These are phyloP conservation scores for Nannochloropsis salina DNA, from an alignment of 108 stramenopile genomes.

Conservation along the genomic window DNA sequence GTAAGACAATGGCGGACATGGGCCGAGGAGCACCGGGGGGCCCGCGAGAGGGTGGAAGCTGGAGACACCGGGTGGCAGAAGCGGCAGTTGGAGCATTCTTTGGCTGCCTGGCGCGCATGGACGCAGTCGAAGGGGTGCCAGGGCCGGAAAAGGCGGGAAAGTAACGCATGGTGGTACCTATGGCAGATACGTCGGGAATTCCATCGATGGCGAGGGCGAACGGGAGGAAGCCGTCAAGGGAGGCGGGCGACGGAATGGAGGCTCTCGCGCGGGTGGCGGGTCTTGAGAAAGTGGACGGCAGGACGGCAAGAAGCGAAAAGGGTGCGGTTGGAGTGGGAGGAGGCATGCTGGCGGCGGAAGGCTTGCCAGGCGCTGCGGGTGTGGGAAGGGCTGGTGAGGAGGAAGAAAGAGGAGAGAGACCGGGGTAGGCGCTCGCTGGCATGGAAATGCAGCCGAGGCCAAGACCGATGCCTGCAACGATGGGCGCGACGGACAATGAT, in stretches of 20 bases:
- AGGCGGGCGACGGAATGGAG: neutral
- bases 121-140: neutral
- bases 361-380: neutral
- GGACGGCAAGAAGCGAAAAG: neutral
- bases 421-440: neutral
- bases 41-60: neutral
- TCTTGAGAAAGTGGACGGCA: neutral
- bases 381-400: neutral
- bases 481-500: neutral
- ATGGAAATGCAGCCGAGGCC: neutral
- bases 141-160: neutral
- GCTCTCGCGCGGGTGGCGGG: neutral
- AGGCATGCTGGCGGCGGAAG: neutral
- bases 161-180: neutral
- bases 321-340: neutral
- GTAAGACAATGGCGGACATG: neutral
- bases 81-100: neutral
- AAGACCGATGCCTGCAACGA: neutral
- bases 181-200: neutral
- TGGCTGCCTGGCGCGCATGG: neutral
- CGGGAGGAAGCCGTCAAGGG: neutral
- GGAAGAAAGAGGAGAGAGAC: neutral
- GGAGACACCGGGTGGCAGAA: neutral
- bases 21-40: neutral
- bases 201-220: neutral